phyloP scores from a whole-genome alignment of 192 early-diverging fungal genomes.

The Dispira simplex region DNA sequence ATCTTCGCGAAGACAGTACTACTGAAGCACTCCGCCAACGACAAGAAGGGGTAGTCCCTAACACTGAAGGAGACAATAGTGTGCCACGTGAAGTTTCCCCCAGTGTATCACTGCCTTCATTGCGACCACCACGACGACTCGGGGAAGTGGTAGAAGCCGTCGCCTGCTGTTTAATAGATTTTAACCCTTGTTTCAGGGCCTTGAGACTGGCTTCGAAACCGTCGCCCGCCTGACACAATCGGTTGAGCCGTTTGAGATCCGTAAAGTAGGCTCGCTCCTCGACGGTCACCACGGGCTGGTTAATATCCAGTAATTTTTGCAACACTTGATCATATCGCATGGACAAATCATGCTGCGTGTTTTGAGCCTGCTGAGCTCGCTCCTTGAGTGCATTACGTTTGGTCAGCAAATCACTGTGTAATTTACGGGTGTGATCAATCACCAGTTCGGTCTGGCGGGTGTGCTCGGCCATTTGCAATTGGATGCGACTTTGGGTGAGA shows the following conservation, averaged over 20 bases:
- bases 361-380: background rate
- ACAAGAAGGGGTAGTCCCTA: no score
- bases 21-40: no score
- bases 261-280: background rate
- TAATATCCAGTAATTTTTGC: slow-evolving; percentile 7
- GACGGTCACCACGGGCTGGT: slow-evolving; percentile 6
- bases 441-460: slow-evolving; percentile 3
- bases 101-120: no score
- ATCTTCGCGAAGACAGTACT: no score
- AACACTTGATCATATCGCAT: slow-evolving; percentile 4
- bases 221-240: background rate
- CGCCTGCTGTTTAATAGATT: background rate
- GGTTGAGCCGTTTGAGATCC: background rate
- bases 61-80: no score
- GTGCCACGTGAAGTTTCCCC: no score
- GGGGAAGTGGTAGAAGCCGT: no score
- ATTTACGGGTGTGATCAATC: background rate
- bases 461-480: slow-evolving; percentile 1
- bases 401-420: background rate
- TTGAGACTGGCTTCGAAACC: slow-evolving; percentile 1
- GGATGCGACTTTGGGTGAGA: background rate
- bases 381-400: background rate
- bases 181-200: background rate
- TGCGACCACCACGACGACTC: no score
- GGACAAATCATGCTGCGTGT: background rate